Conservation (phyloP, 352 stramenopile genomes). For the Pseudoperonospora humuli region DNA sequence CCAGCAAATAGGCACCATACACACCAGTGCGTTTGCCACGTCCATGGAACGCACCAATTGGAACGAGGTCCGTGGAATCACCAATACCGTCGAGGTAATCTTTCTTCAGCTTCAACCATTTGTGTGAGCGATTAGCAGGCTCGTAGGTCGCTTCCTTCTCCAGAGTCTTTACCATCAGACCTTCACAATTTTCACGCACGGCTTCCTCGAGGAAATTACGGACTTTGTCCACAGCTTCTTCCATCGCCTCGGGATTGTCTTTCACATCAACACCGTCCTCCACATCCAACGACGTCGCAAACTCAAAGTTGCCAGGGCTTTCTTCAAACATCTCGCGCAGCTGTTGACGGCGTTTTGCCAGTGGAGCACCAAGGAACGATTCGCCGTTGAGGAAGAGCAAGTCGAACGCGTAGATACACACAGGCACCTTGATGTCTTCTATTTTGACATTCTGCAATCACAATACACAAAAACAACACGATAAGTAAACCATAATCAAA, state of each 20-base stretch:
- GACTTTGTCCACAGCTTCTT: constrained; percentile 71
- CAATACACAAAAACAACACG: constrained; percentile 3
- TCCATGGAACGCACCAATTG: constrained; percentile 97
- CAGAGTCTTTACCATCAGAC: constrained; percentile 99
- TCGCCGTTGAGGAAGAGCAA: constrained; percentile 97
- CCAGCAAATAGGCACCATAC: constrained; percentile 98
- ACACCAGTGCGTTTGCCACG: constrained; percentile 93
- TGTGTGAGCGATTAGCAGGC: constrained; percentile 95
- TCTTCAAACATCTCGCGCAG: constrained; percentile 90
- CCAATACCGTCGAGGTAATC: constrained; percentile 98
- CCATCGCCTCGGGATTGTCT: constrained; percentile 86
- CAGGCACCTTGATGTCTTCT: constrained; percentile 86
- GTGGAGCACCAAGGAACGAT: constrained; percentile 86
- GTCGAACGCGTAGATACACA: constrained; percentile 97
- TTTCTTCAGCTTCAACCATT: constrained; percentile 99
- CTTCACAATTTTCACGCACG: constrained; percentile 91
- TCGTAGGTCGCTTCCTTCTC: constrained; percentile 96
- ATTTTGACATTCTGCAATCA: constrained; percentile 58
- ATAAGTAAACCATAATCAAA: constrained; percentile 1
- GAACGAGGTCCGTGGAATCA: constrained; percentile 98
- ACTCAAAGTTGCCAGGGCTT: constrained; percentile 91
- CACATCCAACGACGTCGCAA: constrained; percentile 88
- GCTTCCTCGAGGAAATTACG: constrained; percentile 92
- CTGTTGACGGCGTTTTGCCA: constrained; percentile 88
- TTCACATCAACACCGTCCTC: constrained; percentile 76